A percentile compares a stretch with the other conserved stretches of the same genome.
phyloP scores from a whole-genome alignment of 129 eudicot genomes.

The Artemisia argyi region DNA sequence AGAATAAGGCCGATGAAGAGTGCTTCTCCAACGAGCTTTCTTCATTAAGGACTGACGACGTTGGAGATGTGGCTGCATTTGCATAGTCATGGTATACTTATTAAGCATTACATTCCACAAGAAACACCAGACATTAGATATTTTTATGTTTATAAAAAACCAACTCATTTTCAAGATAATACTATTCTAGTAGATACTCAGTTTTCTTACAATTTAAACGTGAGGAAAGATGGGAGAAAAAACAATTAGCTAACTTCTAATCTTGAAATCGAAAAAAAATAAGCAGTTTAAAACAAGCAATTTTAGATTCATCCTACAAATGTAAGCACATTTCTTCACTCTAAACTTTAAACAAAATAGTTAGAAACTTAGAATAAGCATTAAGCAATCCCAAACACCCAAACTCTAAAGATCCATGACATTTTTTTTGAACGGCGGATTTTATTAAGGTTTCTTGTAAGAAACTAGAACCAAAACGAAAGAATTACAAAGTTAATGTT shows the following conservation, averaged over 20 bases:
- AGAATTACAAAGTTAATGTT: too few species aligned
- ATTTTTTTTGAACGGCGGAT: too few species aligned
- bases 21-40: slow-evolving; percentile 33
- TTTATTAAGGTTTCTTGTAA: too few species aligned
- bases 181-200: not conserved
- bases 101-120: not conserved
- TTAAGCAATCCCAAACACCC: too few species aligned
- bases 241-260: not conserved
- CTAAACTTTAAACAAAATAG: too few species aligned
- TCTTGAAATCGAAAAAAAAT: too few species aligned
- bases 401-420: too few species aligned
- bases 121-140: not conserved
- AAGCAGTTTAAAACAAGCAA: too few species aligned
- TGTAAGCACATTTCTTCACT: too few species aligned
- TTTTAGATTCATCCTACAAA: too few species aligned
- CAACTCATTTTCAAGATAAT: not conserved
- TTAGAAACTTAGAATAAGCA: too few species aligned
- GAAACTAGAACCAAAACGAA: too few species aligned
- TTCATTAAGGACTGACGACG: slow-evolving; percentile 19
- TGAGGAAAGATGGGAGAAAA: not conserved
- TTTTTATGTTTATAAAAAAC: not conserved
- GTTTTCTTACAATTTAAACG: not conserved
- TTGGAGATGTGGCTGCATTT: slow-evolving; percentile 36
- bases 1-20: slow-evolving; percentile 34
- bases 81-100: not conserved